Conservation (phyloP, 768 basidiomycete genomes). For the Tricholoma flavovirens region DNA sequence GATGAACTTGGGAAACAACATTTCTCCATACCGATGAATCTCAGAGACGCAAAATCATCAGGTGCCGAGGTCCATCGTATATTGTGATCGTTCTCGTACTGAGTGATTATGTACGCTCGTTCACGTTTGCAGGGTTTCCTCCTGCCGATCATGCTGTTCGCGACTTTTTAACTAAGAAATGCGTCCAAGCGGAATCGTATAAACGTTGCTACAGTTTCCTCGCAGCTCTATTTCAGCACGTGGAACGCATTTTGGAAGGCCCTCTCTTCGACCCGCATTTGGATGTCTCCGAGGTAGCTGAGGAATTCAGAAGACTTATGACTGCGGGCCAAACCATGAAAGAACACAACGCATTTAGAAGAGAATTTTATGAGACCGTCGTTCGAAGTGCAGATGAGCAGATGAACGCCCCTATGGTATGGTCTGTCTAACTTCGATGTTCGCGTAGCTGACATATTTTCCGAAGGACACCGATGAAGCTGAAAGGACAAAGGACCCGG, state of each 20-base stretch:
- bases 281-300: background rate
- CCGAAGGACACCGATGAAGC: background rate
- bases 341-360: background rate
- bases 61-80: background rate
- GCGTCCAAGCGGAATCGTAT: background rate
- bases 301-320: background rate
- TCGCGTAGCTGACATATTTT: background rate
- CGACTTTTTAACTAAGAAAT: background rate
- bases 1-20: background rate
- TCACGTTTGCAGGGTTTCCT: background rate
- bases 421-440: background rate
- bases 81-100: background rate
- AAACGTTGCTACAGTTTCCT: background rate
- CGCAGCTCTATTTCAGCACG: background rate
- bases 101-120: background rate
- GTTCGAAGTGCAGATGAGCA: background rate
- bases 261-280: background rate
- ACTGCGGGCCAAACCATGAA: background rate
- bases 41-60: conserved; percentile 1
- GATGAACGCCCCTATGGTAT: background rate
- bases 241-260: background rate
- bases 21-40: conserved; percentile 13
- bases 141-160: background rate
- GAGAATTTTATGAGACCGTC: background rate
- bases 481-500: background rate